Conservation (phyloP, 441 rosid genomes). For the Eugenia klotzschiana region DNA sequence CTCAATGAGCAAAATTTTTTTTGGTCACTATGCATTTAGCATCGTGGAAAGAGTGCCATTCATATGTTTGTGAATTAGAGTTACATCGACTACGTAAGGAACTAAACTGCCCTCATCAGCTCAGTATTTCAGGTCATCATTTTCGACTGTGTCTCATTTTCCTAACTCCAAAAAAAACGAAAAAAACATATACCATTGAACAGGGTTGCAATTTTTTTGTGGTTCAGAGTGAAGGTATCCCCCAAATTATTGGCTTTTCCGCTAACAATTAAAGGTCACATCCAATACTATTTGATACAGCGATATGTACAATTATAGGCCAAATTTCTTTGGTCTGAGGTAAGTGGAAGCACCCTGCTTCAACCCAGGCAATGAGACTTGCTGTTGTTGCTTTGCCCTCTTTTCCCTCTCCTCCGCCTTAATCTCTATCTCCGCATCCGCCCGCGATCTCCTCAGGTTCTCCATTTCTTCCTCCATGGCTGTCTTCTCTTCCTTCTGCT, state of each 20-base stretch:
- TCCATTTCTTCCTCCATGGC: conserved; percentile 98
- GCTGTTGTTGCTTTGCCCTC: conserved; percentile 61
- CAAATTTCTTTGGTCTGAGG: conserved; percentile 63
- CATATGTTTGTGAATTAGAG: not conserved
- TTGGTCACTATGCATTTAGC: not conserved
- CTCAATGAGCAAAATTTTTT: not conserved
- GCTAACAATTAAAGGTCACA: not conserved
- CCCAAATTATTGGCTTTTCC: not conserved
- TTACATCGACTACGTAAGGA: not conserved
- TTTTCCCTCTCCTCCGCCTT: conserved; percentile 43
- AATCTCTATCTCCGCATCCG: conserved; percentile 32
- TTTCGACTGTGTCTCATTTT: not conserved
- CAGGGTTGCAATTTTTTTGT: not conserved
- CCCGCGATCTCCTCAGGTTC: conserved; percentile 56
- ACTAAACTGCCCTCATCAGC: not conserved
- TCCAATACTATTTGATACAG: not conserved
- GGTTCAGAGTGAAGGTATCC: not conserved
- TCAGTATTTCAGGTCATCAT: not conserved
- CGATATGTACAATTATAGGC: conserved; percentile 21
- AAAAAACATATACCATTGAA: not conserved
- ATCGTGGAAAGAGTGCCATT: not conserved
- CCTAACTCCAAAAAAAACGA: not conserved
- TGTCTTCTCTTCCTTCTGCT: conserved; percentile 69
- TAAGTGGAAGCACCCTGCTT: conserved; percentile 44
- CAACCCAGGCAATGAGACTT: conserved; percentile 53